Evolutionary conservation across 352 stramenopile genomes (phyloP).

Genomic region (Bremia lactucae): DNA sequence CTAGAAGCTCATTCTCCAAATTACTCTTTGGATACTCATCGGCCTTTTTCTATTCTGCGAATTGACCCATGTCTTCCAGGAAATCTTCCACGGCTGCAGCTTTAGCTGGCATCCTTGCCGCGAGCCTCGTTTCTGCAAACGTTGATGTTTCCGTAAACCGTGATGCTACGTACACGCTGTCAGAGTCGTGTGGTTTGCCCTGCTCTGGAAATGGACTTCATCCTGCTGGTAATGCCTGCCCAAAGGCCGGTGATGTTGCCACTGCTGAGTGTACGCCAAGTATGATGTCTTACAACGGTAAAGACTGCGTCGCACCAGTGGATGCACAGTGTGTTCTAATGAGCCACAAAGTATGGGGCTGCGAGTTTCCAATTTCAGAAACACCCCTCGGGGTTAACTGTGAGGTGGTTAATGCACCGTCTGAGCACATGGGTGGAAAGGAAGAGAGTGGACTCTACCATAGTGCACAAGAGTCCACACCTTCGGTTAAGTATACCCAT

Average conservation of each 20-base stretch:
- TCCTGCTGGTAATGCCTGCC: slow-evolving; percentile 1
- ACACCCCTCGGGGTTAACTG: too few species aligned
- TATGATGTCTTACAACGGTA: slow-evolving; percentile 3
- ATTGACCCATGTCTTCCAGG: not conserved
- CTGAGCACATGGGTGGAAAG: not conserved
- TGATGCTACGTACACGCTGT: slow-evolving; percentile 3
- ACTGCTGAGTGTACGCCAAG: not conserved
- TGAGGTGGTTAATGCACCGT: not conserved
- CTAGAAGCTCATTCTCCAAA: not conserved
- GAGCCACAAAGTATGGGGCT: not conserved
- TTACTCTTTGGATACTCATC: not conserved
- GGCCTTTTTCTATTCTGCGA: too few species aligned
- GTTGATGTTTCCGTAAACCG: not conserved
- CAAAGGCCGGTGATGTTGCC: slow-evolving; percentile 1
- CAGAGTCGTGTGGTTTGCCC: not conserved
- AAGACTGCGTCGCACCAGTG: slow-evolving; percentile 1
- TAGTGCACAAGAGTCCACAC: too few species aligned
- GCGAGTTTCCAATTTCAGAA: slow-evolving; percentile 2
- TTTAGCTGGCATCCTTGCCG: not conserved
- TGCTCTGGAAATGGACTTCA: not conserved
- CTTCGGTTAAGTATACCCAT: too few species aligned
- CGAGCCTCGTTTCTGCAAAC: not conserved
- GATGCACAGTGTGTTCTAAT: slow-evolving; percentile 1
- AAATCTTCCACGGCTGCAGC: not conserved
- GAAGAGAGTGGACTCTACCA: not conserved